Base-by-base conservation (phyloP, 306 rosid species). In the Canavalia gladiata region DNA sequence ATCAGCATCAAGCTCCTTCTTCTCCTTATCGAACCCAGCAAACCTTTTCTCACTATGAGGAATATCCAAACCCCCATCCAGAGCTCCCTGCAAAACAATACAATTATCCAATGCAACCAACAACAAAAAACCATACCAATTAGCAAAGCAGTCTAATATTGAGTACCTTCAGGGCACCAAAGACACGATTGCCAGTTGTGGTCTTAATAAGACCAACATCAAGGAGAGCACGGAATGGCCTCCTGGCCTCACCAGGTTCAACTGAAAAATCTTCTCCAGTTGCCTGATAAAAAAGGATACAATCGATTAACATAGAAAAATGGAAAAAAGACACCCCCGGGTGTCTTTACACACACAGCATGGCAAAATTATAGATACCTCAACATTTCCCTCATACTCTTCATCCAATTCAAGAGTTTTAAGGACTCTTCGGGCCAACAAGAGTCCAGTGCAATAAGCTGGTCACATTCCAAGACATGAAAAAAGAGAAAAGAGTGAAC, bases 181-280 rank as follows among this genome's bases (percentile, higher is more conserved):
- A 93, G 25, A 93, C 92, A 59, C 97, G 91, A 5, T 95, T 93
- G 7, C 97, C 97, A 6, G 99, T 95, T 10, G 99, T 95, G 4
- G 97, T 93, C 88, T 52, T 88, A 29, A 91, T 13, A 76, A 95
- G 89, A 71, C 99, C 99, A 81, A 93, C 97, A 81, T 95, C 99
- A 55, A 95, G 97, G 3, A 95, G 95, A 30, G 99, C 99, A 34
- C 97, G 97, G 93, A 93, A 95, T 12, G 99, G 99, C 84, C 99
- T 91, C 84, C 99, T 88, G 80, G 75, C 84, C 0, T 93, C 99
- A 54, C 95, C 90, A 56, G 99, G 97, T 64, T 95, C 99, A 18
- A 95, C 97, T 0, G 97, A 95, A 77, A 18, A 95, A 72, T 95
- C 99, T 86, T 95, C 99, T 4, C 98, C 99, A 6, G 92, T 79